Evolutionary conservation across 352 stramenopile species (phyloP).

Genomic region (Blastocystis sp.): DNA sequence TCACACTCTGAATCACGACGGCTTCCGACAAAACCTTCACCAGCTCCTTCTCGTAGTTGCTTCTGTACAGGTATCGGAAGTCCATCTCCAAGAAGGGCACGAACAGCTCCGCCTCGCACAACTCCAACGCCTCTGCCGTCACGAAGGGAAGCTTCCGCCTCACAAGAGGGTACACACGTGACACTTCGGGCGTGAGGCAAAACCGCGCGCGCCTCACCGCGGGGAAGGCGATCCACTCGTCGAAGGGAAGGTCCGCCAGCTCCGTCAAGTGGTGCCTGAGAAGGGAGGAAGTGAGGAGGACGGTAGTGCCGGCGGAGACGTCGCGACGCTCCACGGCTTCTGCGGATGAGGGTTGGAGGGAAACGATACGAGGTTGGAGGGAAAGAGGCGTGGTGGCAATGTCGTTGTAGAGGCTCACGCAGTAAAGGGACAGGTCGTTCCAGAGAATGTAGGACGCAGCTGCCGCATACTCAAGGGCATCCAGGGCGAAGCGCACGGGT

Average conservation of each 20-base stretch:
- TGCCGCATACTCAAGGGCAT: conserved; percentile 32
- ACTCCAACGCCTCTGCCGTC: not conserved
- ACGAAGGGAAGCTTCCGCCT: not conserved
- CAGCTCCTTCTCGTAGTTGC: conserved; percentile 32
- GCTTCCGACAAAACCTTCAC: too few relatives aligned
- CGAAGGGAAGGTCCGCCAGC: not conserved
- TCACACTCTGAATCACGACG: too few relatives aligned
- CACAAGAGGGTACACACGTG: not conserved
- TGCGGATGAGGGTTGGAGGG: not conserved
- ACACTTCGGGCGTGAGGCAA: not conserved
- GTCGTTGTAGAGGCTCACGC: not conserved
- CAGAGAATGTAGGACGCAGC: conserved; percentile 40
- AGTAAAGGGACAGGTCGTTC: conserved; percentile 35
- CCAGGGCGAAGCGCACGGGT: conserved; percentile 2
- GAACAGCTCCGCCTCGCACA: not conserved
- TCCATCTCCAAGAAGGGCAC: conserved; percentile 63
- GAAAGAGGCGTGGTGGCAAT: not conserved
- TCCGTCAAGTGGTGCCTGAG: not conserved
- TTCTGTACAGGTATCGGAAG: conserved; percentile 26
- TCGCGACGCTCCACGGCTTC: not conserved
- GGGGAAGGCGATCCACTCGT: conserved; percentile 7
- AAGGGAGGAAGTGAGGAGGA: not conserved
- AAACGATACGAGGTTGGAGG: not conserved
- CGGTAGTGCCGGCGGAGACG: not conserved
- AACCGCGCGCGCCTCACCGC: not conserved